Evolutionary conservation across 495 filamentous ascomycete genomes (phyloP).

Genomic region (Pyrenula aspistea): DNA sequence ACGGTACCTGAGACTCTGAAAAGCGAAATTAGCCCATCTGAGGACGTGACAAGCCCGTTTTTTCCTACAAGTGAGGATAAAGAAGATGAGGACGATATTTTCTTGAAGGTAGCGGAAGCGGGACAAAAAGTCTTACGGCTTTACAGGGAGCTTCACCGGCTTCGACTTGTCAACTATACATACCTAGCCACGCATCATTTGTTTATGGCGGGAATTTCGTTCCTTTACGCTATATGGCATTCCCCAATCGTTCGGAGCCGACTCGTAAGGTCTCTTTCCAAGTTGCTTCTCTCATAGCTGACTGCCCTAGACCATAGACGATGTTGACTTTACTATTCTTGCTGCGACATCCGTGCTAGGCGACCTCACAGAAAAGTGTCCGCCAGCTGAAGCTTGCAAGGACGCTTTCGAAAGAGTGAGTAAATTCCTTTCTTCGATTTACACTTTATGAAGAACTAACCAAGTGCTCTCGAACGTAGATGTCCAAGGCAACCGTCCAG

Average conservation of each 20-base stretch:
- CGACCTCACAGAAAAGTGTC: conserved; percentile 67
- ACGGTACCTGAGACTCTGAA: conserved; percentile 52
- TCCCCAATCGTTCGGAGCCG: conserved; percentile 75
- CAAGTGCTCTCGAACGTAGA: too few species aligned
- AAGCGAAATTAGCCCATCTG: conserved; percentile 54
- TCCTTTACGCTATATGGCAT: conserved; percentile 96
- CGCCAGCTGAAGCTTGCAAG: conserved; percentile 71
- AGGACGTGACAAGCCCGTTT: conserved; percentile 44
- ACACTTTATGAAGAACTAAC: too few species aligned
- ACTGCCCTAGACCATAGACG: conserved; percentile 64
- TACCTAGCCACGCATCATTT: conserved; percentile 95
- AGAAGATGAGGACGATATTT: conserved; percentile 83
- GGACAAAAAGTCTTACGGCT: conserved; percentile 84
- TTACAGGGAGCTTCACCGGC: conserved; percentile 79
- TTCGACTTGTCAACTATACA: conserved; percentile 87
- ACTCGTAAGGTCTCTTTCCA: conserved; percentile 43
- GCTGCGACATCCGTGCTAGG: conserved; percentile 83
- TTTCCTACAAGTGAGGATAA: conserved; percentile 42
- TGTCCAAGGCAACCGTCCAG: conserved; percentile 85
- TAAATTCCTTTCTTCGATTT: too few species aligned
- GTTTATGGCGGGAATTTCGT: conserved; percentile 96
- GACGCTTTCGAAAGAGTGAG: conserved; percentile 91
- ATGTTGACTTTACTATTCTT: conserved; percentile 90
- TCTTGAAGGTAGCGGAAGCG: conserved; percentile 87
- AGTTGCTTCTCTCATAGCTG: not conserved